phyloP scores from a whole-genome alignment of 257 asterid genomes.

The Nicotiana undulata region DNA sequence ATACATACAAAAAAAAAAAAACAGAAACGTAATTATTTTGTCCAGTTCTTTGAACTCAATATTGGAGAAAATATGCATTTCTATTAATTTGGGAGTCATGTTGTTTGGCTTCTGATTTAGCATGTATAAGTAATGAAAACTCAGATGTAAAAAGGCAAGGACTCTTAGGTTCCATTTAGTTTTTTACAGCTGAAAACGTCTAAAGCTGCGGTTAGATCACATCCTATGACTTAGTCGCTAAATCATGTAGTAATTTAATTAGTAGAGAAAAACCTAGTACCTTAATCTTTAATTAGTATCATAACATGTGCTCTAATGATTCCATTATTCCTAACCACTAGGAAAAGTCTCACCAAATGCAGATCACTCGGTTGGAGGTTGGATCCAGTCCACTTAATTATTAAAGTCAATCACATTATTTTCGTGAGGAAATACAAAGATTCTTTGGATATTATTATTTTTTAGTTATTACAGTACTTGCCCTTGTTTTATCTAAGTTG shows the following conservation, averaged over 20 bases:
- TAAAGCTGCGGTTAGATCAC: neutral
- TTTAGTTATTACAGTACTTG: neutral
- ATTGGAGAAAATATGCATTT: too few species aligned
- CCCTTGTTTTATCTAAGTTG: neutral
- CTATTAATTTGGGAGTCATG: too few species aligned
- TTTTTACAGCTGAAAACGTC: too few species aligned
- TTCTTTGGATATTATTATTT: neutral
- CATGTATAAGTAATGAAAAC: too few species aligned
- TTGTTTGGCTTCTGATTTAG: too few species aligned
- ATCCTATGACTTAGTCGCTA: neutral
- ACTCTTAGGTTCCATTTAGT: too few species aligned
- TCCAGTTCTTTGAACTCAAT: too few species aligned
- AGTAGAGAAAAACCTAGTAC: neutral
- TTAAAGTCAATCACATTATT: constrained; percentile 1
- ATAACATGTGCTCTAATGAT: neutral
- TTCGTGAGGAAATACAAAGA: neutral
- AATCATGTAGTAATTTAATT: neutral
- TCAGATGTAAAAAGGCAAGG: too few species aligned
- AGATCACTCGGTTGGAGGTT: neutral
- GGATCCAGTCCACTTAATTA: neutral
- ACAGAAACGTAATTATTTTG: too few species aligned
- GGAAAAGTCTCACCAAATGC: neutral
- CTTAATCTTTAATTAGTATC: neutral
- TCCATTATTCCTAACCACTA: neutral
- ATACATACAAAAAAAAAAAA: too few species aligned